A percentile compares a stretch with the other conserved stretches of the same genome.
Evolutionary conservation across 371 early-diverging fungal species (phyloP).

Genomic region (Syncephalastrum sp.): DNA sequence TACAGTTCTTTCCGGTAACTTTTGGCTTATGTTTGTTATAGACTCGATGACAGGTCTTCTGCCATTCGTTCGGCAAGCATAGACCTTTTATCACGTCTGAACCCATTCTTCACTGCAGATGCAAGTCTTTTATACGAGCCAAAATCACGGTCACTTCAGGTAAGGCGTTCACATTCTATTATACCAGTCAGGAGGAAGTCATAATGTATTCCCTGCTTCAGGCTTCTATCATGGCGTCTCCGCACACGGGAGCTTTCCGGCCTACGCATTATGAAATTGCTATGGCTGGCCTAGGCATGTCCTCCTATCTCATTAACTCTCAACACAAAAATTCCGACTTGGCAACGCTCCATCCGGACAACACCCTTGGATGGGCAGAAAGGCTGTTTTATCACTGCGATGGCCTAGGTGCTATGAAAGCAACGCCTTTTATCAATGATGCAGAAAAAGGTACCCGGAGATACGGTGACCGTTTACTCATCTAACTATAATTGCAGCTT

Average conservation of each 20-base stretch:
- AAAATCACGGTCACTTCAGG: no score
- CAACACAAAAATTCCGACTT: not conserved
- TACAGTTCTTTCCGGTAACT: not conserved
- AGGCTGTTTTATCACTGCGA: conserved; percentile 41
- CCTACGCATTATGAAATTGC: conserved; percentile 47
- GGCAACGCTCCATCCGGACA: conserved; percentile 4
- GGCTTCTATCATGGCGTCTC: conserved; percentile 38
- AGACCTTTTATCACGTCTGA: conserved; percentile 21
- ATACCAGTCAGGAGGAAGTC: no score
- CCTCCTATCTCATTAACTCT: conserved; percentile 23
- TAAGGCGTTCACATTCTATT: no score
- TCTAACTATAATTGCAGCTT: conserved; percentile 2
- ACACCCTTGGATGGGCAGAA: conserved; percentile 28
- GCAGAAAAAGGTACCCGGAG: no score
- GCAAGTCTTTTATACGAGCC: not conserved
- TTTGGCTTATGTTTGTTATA: conserved; percentile 4
- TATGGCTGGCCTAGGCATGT: conserved; percentile 39
- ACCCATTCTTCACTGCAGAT: conserved; percentile 29
- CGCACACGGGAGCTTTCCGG: conserved; percentile 47
- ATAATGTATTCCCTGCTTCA: not conserved
- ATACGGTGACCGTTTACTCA: no score
- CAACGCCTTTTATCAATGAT: no score
- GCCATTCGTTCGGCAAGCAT: conserved; percentile 21
- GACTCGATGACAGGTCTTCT: conserved; percentile 23
- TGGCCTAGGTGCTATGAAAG: conserved; percentile 9